Evolutionary conservation across 2,329 filamentous ascomycete species (phyloP).

Genomic region (Ophiostoma angusticollis): DNA sequence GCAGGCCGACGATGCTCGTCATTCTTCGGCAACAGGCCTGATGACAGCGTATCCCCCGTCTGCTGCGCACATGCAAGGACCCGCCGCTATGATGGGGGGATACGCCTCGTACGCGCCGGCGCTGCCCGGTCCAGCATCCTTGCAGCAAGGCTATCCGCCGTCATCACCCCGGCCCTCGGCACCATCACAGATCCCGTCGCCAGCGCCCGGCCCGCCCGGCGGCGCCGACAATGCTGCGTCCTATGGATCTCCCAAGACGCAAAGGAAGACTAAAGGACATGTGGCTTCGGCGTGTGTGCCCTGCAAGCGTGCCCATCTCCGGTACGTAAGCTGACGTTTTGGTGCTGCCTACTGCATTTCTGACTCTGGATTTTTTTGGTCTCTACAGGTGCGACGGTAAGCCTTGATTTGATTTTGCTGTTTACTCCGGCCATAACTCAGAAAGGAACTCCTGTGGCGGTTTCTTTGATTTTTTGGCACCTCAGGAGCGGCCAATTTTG

Average conservation of each 20-base stretch:
- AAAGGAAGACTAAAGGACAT: slow-evolving; percentile 63
- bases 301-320: slow-evolving; percentile 71
- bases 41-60: slow-evolving; percentile 18
- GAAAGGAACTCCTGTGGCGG: too few relatives aligned
- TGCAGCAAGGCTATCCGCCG: slow-evolving; percentile 11
- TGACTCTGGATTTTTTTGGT: too few relatives aligned
- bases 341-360: too few relatives aligned
- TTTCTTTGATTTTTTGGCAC: not conserved
- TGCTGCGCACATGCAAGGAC: slow-evolving; percentile 16
- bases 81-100: slow-evolving; percentile 18
- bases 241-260: slow-evolving; percentile 45
- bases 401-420: not conserved
- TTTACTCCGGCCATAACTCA: not conserved
- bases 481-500: too few relatives aligned
- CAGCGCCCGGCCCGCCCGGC: slow-evolving; percentile 18
- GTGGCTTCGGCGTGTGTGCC: slow-evolving; percentile 77
- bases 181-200: slow-evolving; percentile 34
- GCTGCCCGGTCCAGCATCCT: slow-evolving; percentile 10
- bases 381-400: slow-evolving; percentile 8
- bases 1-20: slow-evolving; percentile 21
- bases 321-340: slow-evolving; percentile 28
- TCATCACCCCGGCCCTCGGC: slow-evolving; percentile 18
- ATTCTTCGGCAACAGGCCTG: slow-evolving; percentile 16
- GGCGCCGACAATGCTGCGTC: slow-evolving; percentile 21
- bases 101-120: slow-evolving; percentile 19